phyloP scores from a whole-genome alignment of 2,329 filamentous ascomycete genomes.

The Colletotrichum somersetense region DNA sequence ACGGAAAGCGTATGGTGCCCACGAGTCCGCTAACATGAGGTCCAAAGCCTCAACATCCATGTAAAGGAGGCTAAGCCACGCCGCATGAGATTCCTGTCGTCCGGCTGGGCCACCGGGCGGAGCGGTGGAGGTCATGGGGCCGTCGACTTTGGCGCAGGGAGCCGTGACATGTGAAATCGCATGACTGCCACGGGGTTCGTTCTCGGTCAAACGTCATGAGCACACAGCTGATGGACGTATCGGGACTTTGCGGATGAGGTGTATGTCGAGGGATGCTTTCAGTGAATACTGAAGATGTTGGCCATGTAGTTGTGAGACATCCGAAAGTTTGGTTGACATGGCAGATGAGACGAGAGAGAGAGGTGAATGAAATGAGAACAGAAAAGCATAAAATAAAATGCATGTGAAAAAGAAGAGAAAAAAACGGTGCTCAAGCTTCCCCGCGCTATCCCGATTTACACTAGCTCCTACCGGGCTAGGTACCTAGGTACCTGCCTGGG shows the following conservation, averaged over 20 bases:
- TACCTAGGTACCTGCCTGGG: too few species aligned
- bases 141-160: neutral
- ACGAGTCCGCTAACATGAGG: neutral
- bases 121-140: constrained; percentile 10
- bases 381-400: neutral
- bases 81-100: constrained; percentile 23
- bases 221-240: neutral
- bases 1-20: neutral
- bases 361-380: neutral
- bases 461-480: neutral
- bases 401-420: neutral
- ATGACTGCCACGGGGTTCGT: neutral
- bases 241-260: neutral
- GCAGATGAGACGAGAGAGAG: neutral
- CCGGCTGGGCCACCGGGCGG: constrained; percentile 1
- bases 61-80: constrained; percentile 23
- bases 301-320: neutral
- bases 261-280: neutral
- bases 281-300: neutral
- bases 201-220: too few species aligned
- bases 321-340: neutral
- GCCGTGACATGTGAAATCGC: constrained; percentile 14
- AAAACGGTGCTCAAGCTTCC: neutral
- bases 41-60: neutral
- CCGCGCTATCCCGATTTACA: neutral